A percentile compares a stretch with the other conserved stretches of the same genome.
Conservation (phyloP, 768 basidiomycete species). For the Phanerodontia chrysosporium region DNA sequence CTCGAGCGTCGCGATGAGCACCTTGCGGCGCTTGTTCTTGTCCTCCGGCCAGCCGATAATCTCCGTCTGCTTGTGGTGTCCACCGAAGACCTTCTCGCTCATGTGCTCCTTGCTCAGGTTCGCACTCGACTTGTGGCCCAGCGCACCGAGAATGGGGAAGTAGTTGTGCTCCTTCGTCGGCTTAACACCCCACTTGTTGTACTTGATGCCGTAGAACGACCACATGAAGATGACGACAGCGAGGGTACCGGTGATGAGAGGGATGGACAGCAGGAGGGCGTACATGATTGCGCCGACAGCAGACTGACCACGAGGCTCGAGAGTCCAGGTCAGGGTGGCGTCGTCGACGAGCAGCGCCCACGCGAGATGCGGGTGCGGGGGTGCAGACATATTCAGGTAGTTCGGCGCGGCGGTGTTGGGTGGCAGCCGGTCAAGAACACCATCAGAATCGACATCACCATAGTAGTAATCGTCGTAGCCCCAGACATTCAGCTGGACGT, state of each 20-base stretch:
- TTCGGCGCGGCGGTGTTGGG: constrained; percentile 84
- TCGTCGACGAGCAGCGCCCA: constrained; percentile 86
- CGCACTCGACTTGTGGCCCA: constrained; percentile 61
- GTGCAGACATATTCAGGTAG: constrained; percentile 88
- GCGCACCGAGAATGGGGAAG: constrained; percentile 77
- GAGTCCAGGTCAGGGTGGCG: constrained; percentile 65
- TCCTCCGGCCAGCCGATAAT: constrained; percentile 97
- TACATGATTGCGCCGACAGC: constrained; percentile 85
- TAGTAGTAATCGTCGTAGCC: constrained; percentile 91
- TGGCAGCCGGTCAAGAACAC: constrained; percentile 84
- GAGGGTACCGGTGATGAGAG: constrained; percentile 77
- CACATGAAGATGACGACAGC: constrained; percentile 90
- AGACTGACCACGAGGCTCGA: constrained; percentile 79
- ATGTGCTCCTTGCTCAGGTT: constrained; percentile 65
- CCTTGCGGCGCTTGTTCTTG: constrained; percentile 85
- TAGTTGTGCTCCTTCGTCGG: constrained; percentile 72
- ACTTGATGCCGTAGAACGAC: constrained; percentile 93
- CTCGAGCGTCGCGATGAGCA: constrained; percentile 88
- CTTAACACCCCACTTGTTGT: constrained; percentile 88
- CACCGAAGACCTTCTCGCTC: constrained; percentile 66
- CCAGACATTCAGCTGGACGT: constrained; percentile 67
- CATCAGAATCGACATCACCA: constrained; percentile 85
- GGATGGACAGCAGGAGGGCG: constrained; percentile 75
- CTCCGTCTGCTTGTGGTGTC: constrained; percentile 54
- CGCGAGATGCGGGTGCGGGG: constrained; percentile 81